phyloP scores from a whole-genome alignment of 73 alveolate species.

The Paramecium pentaurelia region DNA sequence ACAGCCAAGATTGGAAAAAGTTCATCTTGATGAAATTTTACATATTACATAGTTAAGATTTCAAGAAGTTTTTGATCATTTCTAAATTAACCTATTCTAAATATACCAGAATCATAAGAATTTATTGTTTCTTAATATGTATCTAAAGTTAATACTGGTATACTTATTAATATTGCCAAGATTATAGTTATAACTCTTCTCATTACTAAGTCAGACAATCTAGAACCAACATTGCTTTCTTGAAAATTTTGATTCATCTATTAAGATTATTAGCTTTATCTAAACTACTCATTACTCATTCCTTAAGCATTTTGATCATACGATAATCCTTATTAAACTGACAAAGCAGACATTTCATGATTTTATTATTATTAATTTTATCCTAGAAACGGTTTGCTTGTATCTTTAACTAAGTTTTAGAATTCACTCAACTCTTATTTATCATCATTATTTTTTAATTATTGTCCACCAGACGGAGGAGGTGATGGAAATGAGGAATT shows the following conservation, averaged over 20 bases:
- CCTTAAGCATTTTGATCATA: background rate
- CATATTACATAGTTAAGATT: background rate
- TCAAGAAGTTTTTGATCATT: background rate
- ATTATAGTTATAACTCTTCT: conserved; percentile 88
- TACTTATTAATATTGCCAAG: conserved; percentile 77
- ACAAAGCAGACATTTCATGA: background rate
- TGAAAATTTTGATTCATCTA: background rate
- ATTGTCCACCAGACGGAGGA: background rate
- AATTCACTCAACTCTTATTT: background rate
- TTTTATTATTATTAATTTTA: background rate
- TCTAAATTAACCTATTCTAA: background rate
- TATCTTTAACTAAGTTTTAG: background rate
- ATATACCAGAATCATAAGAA: conserved; percentile 53
- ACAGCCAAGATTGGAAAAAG: conserved; percentile 10
- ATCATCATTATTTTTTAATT: background rate
- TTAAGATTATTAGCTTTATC: background rate
- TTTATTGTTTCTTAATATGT: conserved; percentile 65
- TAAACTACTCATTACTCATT: background rate
- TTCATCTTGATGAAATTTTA: background rate
- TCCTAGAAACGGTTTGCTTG: background rate
- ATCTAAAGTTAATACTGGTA: conserved; percentile 67
- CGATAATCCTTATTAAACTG: background rate
- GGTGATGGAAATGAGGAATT: background rate
- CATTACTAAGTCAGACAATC: conserved; percentile 86
- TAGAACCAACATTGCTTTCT: conserved; percentile 91